Evolutionary conservation across 2,329 filamentous ascomycete species (phyloP).

Genomic region (Diplodia corticola): DNA sequence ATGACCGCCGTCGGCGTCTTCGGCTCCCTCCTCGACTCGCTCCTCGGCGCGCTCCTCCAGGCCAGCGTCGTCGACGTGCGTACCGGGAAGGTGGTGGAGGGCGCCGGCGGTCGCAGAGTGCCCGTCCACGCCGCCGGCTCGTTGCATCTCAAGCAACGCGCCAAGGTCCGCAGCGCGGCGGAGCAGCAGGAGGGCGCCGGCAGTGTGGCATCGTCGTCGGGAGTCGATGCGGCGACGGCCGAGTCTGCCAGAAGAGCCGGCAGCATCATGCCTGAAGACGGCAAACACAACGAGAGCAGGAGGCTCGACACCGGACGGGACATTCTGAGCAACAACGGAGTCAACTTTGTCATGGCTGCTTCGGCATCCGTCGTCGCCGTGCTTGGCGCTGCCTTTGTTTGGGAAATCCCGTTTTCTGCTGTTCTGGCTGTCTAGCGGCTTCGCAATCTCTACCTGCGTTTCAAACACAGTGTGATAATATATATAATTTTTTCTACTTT

Average conservation of each 20-base stretch:
- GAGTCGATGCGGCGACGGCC: conserved; percentile 29
- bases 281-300: conserved; percentile 44
- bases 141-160: conserved; percentile 33
- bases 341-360: conserved; percentile 89
- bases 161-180: conserved; percentile 35
- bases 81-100: conserved; percentile 86
- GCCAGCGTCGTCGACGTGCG: conserved; percentile 81
- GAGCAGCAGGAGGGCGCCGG: not conserved
- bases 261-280: conserved; percentile 30
- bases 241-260: conserved; percentile 35
- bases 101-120: conserved; percentile 68
- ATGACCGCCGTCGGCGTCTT: conserved; percentile 72
- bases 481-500: too few species aligned
- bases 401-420: conserved; percentile 25
- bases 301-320: conserved; percentile 68
- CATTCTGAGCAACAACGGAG: conserved; percentile 89
- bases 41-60: conserved; percentile 83
- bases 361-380: conserved; percentile 80
- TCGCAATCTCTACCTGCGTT: not conserved
- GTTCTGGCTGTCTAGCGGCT: not conserved
- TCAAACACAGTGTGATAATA: not conserved
- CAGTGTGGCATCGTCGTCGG: conserved; percentile 29
- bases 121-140: conserved; percentile 37
- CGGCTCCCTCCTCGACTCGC: conserved; percentile 82
- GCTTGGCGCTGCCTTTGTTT: conserved; percentile 42